Conservation (phyloP, 345 rosid genomes). For the Clausena lansium region DNA sequence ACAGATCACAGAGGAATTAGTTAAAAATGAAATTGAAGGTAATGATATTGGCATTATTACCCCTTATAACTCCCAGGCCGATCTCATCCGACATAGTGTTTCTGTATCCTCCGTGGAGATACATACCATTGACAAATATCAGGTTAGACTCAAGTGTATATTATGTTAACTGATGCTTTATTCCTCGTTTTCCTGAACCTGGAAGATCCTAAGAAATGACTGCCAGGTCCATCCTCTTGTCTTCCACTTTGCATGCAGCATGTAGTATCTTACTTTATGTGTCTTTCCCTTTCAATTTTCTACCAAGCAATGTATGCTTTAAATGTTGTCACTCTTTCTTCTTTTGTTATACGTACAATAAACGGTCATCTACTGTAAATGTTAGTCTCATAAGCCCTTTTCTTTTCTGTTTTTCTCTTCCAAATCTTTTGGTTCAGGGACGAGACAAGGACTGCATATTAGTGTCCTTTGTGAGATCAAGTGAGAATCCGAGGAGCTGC, state of each 20-base stretch:
- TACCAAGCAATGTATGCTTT: not conserved
- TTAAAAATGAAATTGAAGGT: slow-evolving; percentile 57
- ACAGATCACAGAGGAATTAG: slow-evolving; percentile 61
- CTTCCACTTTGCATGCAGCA: not conserved
- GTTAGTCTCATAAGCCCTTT: not conserved
- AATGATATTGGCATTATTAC: slow-evolving; percentile 89
- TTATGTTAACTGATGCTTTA: not conserved
- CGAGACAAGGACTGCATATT: slow-evolving; percentile 93
- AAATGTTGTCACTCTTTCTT: not conserved
- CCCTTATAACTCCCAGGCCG: slow-evolving; percentile 90
- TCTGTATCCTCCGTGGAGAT: slow-evolving; percentile 61
- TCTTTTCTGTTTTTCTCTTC: not conserved
- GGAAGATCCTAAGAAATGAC: not conserved
- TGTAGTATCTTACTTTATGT: not conserved
- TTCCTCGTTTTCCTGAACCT: not conserved
- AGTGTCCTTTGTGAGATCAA: slow-evolving; percentile 79
- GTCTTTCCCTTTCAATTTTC: not conserved
- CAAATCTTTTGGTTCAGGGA: slow-evolving; percentile 48
- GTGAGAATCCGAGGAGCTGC: slow-evolving; percentile 56
- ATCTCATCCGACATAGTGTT: slow-evolving; percentile 54
- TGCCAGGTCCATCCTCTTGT: not conserved
- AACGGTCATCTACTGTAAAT: not conserved
- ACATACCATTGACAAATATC: slow-evolving; percentile 95
- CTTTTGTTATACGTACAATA: not conserved
- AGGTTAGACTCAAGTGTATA: slow-evolving; percentile 46